Evolutionary conservation across 139 green algal species (phyloP), one percentile per base, ranked within the genome.

Genomic region (Chlamydomonas sp.): DNA sequence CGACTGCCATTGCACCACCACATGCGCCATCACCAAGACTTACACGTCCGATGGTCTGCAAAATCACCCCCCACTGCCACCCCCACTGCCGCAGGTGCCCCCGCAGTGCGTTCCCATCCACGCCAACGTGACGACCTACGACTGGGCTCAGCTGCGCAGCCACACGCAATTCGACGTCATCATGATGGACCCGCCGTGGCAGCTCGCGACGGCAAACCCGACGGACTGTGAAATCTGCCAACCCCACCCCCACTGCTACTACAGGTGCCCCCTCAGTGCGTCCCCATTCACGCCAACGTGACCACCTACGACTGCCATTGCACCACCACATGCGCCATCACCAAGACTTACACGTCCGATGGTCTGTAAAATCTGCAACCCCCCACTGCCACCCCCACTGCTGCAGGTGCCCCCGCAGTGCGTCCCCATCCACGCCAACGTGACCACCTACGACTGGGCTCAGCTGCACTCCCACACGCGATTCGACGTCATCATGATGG

Each of bases 131-230:
- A 90, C 78, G 0, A 93, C 84, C 3, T 96, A 93, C 73, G 86
- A 96, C 81, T 97, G 90, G 90, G 58, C 61, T 3, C 58, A 26
- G 4, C 81, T 97, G 28, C 78, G 71, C 60, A 3, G 74, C 28
- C 3, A 59, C 13, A 38, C 10, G 26, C 77, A 87, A 67, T 88
- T 89, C 67, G 84, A 88, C 49, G 78, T 86, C 2, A 88, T 97
- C 37, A 93, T 97, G 91, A 96, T 96, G 90, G 92, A 97, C 73
- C 92, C 92, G 8, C 91, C 92, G 0, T 97, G 92, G 92, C 90
- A 96, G 83, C 81, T 97, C 24, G 92, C 92, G n/a, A 96, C 92
- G 1, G 84, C 89, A 39, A 96, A 96, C 71, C 92, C 92, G 20
- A n/a, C n/a, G n/a, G n/a, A n/a, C n/a, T 37, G 91, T 96, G 90